These are phyloP conservation scores for Blastobotrys indianensis DNA, from an alignment of 1,139 yeast genomes.

Conservation along the genomic window DNA sequence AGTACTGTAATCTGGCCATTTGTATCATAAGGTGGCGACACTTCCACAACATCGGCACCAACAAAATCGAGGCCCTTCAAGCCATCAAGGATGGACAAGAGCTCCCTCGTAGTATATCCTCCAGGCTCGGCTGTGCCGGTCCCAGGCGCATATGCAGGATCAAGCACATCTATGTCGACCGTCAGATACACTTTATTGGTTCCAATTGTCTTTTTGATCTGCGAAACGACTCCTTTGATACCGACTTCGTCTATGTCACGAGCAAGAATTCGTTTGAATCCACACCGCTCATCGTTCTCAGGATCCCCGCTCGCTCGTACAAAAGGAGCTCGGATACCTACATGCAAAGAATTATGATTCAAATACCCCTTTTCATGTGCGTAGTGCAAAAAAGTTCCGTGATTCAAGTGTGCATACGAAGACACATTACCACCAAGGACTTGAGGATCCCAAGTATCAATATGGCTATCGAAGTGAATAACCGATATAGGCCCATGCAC, in stretches of 20 bases:
- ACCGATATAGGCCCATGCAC: slow-evolving; percentile 59
- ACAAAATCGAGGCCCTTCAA: slow-evolving; percentile 56
- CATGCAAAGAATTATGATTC: slow-evolving; percentile 50
- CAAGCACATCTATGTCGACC: slow-evolving; percentile 72
- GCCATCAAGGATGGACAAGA: slow-evolving; percentile 53
- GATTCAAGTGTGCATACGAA: slow-evolving; percentile 46
- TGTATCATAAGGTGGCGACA: slow-evolving; percentile 62
- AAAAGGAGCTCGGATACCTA: slow-evolving; percentile 60
- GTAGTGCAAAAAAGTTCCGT: slow-evolving; percentile 74
- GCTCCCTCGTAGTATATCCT: slow-evolving; percentile 70
- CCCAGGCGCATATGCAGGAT: slow-evolving; percentile 77
- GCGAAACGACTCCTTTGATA: slow-evolving; percentile 45
- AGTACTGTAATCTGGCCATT: slow-evolving; percentile 63
- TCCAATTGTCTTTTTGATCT: slow-evolving; percentile 47
- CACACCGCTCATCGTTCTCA: slow-evolving; percentile 57
- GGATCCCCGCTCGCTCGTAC: slow-evolving; percentile 38
- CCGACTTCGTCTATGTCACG: slow-evolving; percentile 58
- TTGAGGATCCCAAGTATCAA: slow-evolving; percentile 66
- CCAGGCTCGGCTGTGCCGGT: slow-evolving; percentile 84
- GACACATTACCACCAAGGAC: slow-evolving; percentile 58
- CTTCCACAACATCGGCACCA: slow-evolving; percentile 79
- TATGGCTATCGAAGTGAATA: slow-evolving; percentile 70
- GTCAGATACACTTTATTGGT: slow-evolving; percentile 64
- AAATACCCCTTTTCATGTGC: slow-evolving; percentile 50
- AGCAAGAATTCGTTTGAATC: slow-evolving; percentile 57